Evolutionary conservation across 768 basidiomycete genomes (phyloP), one percentile per base, ranked within the genome.

Genomic region (Trametes gibbosa): DNA sequence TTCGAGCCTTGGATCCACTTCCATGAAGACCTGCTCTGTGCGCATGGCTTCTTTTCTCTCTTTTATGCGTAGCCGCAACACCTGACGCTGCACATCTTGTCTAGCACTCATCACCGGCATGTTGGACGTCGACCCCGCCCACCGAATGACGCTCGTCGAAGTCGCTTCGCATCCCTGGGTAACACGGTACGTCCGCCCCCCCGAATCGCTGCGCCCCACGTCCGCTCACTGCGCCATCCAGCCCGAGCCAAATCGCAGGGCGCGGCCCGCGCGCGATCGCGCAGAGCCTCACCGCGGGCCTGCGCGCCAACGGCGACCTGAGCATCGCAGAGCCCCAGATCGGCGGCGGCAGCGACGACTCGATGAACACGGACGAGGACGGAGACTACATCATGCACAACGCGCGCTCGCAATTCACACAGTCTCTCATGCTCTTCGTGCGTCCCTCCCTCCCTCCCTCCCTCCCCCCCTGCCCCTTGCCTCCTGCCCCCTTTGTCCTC

Each of bases 1-100:
- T 83, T 91, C 56, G 76, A 75, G 1, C 96, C 96, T 0, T 99
- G 96, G 96, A 82, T 77, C 51, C 75, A 84, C 9, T 81, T 98
- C 47, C 73, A 75, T 67, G 67, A 63, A 1, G 74, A 79, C 51
- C 81, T 85, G 0, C 75, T 90, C 25, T 84, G 93, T 95, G 68
- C 59, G 85, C 77, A 5, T 21, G 6, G 0, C 23, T 32, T 2
- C 39, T 16, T 29, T 23, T 25, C 27, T n/a, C 2, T 25, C 4
- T n/a, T n/a, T 37, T n/a, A n/a, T n/a, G n/a, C n/a, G n/a, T n/a
- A n/a, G 50, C 24, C 9, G 23, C 17, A 12, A 2, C 25, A 27
- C 23, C 45, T 56, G 1, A 39, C 12, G 14, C 34, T 35, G 14
- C 37, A 17, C 37, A 7, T 69, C 1, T 64, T 59, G 23, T 23